Evolutionary conservation across 2,329 filamentous ascomycete species (phyloP).

Genomic region (Fusarium staphyleae): DNA sequence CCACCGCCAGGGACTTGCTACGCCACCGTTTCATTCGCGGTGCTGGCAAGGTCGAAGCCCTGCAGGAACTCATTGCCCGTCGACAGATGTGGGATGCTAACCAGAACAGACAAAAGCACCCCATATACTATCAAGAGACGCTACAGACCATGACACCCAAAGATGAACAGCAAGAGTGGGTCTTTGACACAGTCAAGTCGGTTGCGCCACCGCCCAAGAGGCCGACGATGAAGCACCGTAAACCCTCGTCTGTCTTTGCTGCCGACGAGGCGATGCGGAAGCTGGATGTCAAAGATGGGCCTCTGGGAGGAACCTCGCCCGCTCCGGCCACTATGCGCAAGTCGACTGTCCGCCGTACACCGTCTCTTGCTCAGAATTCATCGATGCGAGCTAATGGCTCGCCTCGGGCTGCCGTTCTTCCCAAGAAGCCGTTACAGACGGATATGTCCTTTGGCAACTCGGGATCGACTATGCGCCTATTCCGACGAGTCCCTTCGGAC

Average conservation of each 20-base stretch:
- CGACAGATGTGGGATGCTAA: conserved; percentile 83
- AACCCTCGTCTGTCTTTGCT: conserved; percentile 63
- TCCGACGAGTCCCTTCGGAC: conserved; percentile 83
- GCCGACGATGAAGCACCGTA: conserved; percentile 58
- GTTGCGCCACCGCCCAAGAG: conserved; percentile 61
- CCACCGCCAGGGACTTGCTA: conserved; percentile 85
- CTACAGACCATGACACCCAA: conserved; percentile 73
- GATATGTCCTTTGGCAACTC: conserved; percentile 95
- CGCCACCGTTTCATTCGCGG: conserved; percentile 87
- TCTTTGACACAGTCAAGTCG: conserved; percentile 92
- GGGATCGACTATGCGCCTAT: conserved; percentile 89
- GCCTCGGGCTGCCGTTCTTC: conserved; percentile 51
- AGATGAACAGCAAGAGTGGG: conserved; percentile 84
- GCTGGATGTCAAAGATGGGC: conserved; percentile 67
- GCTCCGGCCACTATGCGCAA: conserved; percentile 64
- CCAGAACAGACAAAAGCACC: conserved; percentile 71
- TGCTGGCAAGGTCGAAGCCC: conserved; percentile 84
- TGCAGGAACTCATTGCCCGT: conserved; percentile 86
- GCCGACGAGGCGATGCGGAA: conserved; percentile 68
- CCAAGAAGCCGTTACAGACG: conserved; percentile 82
- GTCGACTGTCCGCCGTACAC: conserved; percentile 60
- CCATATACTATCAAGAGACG: conserved; percentile 93
- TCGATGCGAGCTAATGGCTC: conserved; percentile 51
- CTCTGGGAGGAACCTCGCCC: conserved; percentile 64
- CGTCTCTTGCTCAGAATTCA: conserved; percentile 51